Evolutionary conservation across 306 rosid species (phyloP).

Genomic region (Rosa lucieae): DNA sequence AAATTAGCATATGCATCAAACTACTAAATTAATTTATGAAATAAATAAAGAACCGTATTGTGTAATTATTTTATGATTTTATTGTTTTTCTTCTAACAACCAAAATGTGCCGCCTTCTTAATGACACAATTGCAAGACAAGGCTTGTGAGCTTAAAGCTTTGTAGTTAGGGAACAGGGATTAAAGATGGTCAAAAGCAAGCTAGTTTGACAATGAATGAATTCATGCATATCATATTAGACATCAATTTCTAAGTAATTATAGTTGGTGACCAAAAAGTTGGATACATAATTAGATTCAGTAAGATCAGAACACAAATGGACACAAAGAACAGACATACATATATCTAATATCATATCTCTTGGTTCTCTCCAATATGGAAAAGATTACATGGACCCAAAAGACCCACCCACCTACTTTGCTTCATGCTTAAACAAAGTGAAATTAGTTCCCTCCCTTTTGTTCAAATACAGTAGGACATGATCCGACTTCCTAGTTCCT

Average conservation of each 20-base stretch:
- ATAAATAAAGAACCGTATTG: background rate
- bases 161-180: conserved; percentile 18
- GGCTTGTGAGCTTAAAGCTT: background rate
- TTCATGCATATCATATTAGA: conserved; percentile 6
- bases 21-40: background rate
- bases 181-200: conserved; percentile 55
- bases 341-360: background rate
- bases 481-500: background rate
- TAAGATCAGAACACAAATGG: conserved; percentile 17
- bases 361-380: conserved; percentile 22
- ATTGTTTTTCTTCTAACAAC: background rate
- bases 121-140: background rate
- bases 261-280: conserved; percentile 60
- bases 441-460: conserved; percentile 13
- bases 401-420: conserved; percentile 14
- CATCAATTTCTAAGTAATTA: conserved; percentile 32
- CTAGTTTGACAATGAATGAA: conserved; percentile 37
- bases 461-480: background rate
- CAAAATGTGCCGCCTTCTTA: background rate
- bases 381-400: conserved; percentile 23
- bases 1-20: too few species aligned
- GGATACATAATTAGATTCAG: conserved; percentile 23
- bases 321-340: conserved; percentile 18
- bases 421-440: conserved; percentile 15
- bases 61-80: background rate